A percentile compares a stretch with the other conserved stretches of the same genome.
Conservation (phyloP, 1,139 yeast genomes). For the Geotrichum candidum region DNA sequence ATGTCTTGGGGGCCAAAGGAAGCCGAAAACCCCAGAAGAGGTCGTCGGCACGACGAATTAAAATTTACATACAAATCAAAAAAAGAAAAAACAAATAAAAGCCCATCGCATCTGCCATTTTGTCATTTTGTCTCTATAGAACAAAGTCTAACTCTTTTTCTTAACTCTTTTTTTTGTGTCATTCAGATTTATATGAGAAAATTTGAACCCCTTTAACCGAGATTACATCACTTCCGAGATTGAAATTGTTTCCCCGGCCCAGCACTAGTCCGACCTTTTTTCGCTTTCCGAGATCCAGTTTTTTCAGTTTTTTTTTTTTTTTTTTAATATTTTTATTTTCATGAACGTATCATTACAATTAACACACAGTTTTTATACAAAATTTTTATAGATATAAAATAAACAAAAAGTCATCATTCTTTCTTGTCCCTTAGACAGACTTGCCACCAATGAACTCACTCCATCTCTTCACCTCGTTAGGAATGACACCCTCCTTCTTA, state of each 20-base stretch:
- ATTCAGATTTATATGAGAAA: not conserved
- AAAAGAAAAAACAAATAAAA: not conserved
- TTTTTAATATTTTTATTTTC: not conserved
- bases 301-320: not conserved
- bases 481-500: constrained; percentile 49
- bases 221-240: not conserved
- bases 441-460: constrained; percentile 92
- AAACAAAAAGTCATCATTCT: not conserved
- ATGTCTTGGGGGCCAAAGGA: not conserved
- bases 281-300: not conserved
- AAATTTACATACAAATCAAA: not conserved
- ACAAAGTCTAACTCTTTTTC: not conserved
- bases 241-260: not conserved
- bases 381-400: not conserved
- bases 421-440: constrained; percentile 49
- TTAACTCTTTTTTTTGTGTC: not conserved
- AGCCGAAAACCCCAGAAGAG: not conserved
- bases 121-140: not conserved
- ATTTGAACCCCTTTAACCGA: not conserved
- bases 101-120: not conserved
- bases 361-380: not conserved
- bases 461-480: constrained; percentile 89
- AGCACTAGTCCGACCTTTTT: not conserved
- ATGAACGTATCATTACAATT: not conserved
- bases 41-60: not conserved